phyloP scores from a whole-genome alignment of 768 basidiomycete genomes.

The Trametes punicea region DNA sequence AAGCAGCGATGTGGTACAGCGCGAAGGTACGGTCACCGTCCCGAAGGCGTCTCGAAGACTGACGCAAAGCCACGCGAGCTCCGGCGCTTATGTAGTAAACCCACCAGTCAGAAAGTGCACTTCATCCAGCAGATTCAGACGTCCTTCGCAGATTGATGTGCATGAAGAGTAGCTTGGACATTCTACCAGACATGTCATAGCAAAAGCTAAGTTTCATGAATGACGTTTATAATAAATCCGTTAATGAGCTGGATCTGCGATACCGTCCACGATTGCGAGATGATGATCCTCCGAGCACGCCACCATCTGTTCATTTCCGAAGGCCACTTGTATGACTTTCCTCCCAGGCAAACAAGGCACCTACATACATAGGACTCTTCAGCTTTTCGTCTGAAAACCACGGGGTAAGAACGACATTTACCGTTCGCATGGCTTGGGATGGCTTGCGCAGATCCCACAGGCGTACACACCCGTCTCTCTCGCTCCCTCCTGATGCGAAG shows the following conservation, averaged over 20 bases:
- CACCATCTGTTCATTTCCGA: slow-evolving; percentile 32
- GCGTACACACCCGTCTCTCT: slow-evolving; percentile 39
- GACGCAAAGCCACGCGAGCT: slow-evolving; percentile 8
- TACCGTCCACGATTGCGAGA: slow-evolving; percentile 29
- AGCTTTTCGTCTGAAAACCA: too few relatives aligned
- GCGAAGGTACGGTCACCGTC: not conserved
- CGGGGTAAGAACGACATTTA: slow-evolving; percentile 19
- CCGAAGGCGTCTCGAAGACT: not conserved
- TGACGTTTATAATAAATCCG: too few relatives aligned
- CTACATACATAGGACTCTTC: slow-evolving; percentile 25
- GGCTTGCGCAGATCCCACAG: slow-evolving; percentile 48
- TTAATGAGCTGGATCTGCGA: not conserved
- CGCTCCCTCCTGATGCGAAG: slow-evolving; percentile 41
- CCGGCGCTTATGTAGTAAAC: not conserved
- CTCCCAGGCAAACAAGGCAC: slow-evolving; percentile 33
- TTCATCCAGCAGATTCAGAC: not conserved
- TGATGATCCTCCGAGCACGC: slow-evolving; percentile 41
- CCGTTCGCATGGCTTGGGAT: slow-evolving; percentile 21
- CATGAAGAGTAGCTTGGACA: too few relatives aligned
- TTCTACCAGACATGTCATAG: too few relatives aligned
- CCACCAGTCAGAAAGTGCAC: not conserved
- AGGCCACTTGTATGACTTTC: slow-evolving; percentile 39
- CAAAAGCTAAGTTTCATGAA: too few relatives aligned
- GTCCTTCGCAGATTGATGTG: not conserved
- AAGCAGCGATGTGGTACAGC: not conserved